These are phyloP conservation scores for Epichloe coenophiala DNA, from an alignment of 2,329 filamentous ascomycete species.

Conservation along the genomic window DNA sequence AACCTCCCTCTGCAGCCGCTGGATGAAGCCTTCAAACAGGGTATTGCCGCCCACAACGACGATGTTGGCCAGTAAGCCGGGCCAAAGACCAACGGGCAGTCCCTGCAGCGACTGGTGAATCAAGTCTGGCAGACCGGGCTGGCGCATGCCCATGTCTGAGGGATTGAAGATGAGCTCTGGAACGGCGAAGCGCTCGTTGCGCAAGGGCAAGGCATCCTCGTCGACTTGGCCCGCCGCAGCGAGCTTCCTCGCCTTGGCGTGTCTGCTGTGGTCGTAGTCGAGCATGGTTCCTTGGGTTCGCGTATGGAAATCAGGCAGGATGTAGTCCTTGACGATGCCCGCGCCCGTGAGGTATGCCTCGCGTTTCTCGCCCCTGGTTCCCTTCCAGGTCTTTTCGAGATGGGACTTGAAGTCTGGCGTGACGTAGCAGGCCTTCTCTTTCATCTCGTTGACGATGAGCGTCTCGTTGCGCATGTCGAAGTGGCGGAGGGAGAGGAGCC, in stretches of 20 bases:
- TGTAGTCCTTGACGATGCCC: slow-evolving; percentile 74
- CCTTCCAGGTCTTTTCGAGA: slow-evolving; percentile 76
- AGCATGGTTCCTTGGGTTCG: slow-evolving; percentile 53
- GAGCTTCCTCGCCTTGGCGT: slow-evolving; percentile 36
- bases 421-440: slow-evolving; percentile 78
- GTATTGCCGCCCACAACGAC: slow-evolving; percentile 81
- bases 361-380: slow-evolving; percentile 46
- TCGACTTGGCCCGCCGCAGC: slow-evolving; percentile 26
- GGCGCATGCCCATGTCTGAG: slow-evolving; percentile 68
- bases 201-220: slow-evolving; percentile 75
- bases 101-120: slow-evolving; percentile 63
- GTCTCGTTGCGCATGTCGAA: slow-evolving; percentile 94
- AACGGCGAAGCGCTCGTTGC: slow-evolving; percentile 83
- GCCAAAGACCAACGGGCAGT: slow-evolving; percentile 72
- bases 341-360: slow-evolving; percentile 34
- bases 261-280: slow-evolving; percentile 58
- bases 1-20: slow-evolving; percentile 64
- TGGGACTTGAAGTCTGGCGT: slow-evolving; percentile 63
- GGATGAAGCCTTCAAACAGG: slow-evolving; percentile 66
- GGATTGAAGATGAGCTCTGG: slow-evolving; percentile 86
- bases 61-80: slow-evolving; percentile 73
- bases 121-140: slow-evolving; percentile 71
- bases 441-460: slow-evolving; percentile 90
- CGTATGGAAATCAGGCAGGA: slow-evolving; percentile 66
- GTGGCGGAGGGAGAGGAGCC: slow-evolving; percentile 77